phyloP scores from a whole-genome alignment of 108 stramenopile species.

The Cylindrotheca closterium region DNA sequence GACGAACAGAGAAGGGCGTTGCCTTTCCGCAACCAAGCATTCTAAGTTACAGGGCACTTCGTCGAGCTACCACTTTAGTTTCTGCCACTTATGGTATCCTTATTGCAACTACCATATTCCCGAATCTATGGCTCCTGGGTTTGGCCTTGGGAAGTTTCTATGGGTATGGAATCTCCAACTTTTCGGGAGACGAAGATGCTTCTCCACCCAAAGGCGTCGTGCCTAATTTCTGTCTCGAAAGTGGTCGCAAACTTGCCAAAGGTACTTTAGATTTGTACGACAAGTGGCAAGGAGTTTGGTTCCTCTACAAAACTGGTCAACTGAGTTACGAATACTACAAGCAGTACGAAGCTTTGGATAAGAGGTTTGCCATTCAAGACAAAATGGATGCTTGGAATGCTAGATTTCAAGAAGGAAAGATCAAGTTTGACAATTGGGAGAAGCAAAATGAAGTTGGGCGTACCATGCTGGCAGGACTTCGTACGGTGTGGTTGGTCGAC shows the following conservation, averaged over 20 bases:
- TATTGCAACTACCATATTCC: slow-evolving; percentile 33
- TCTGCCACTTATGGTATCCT: slow-evolving; percentile 31
- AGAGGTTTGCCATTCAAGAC: slow-evolving; percentile 50
- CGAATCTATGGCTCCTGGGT: slow-evolving; percentile 69
- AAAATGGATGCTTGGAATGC: slow-evolving; percentile 75
- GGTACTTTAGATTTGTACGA: slow-evolving; percentile 32
- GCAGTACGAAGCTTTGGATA: slow-evolving; percentile 51
- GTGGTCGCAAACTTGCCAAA: slow-evolving; percentile 30
- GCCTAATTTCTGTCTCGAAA: slow-evolving; percentile 6
- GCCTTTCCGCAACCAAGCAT: slow-evolving; percentile 61
- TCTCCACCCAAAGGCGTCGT: slow-evolving; percentile 7
- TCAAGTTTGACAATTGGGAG: slow-evolving; percentile 64
- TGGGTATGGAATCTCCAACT: slow-evolving; percentile 39
- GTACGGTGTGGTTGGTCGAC: slow-evolving; percentile 68
- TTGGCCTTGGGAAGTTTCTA: slow-evolving; percentile 38
- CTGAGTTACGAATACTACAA: slow-evolving; percentile 67
- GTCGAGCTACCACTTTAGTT: slow-evolving; percentile 34
- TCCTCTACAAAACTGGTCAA: slow-evolving; percentile 68
- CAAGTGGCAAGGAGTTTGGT: slow-evolving; percentile 29
- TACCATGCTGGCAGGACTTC: slow-evolving; percentile 43
- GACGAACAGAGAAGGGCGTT: slow-evolving; percentile 31
- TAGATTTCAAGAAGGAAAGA: slow-evolving; percentile 56
- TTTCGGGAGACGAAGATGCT: background rate
- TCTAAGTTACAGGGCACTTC: slow-evolving; percentile 28
- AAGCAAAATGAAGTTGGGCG: slow-evolving; percentile 68